These are phyloP conservation scores for Leucogyrophana mollusca DNA, from an alignment of 768 basidiomycete genomes.

Conservation along the genomic window DNA sequence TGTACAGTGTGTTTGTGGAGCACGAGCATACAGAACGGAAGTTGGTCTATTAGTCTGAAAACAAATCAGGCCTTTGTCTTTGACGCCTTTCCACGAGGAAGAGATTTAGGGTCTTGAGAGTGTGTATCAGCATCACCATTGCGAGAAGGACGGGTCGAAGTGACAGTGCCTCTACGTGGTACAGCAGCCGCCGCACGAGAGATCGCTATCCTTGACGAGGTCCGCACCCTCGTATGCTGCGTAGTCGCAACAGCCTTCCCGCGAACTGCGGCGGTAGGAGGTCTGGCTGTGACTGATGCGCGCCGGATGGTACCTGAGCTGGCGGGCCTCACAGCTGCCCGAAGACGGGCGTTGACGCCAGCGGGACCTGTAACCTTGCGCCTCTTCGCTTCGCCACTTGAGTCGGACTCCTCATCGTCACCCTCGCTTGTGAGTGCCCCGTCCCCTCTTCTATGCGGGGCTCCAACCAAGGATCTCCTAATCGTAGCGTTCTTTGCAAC, in stretches of 20 bases:
- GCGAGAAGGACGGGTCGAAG: constrained; percentile 8
- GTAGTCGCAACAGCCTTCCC: constrained; percentile 8
- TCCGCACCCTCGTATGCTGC: constrained; percentile 7
- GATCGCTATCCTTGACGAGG: constrained; percentile 10
- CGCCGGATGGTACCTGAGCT: constrained; percentile 12
- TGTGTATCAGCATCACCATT: constrained; percentile 5
- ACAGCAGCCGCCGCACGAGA: constrained; percentile 8
- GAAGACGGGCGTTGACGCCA: constrained; percentile 24
- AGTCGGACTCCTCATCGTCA: constrained; percentile 15
- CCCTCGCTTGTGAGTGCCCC: constrained; percentile 22
- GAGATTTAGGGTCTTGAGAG: not conserved
- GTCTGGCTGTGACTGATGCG: constrained; percentile 9
- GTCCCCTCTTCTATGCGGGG: constrained; percentile 8
- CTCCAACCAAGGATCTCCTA: constrained; percentile 12
- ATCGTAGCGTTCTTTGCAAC: constrained; percentile 23
- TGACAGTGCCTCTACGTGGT: constrained; percentile 11
- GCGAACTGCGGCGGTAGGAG: constrained; percentile 3
- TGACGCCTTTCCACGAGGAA: constrained; percentile 5
- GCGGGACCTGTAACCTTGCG: constrained; percentile 24
- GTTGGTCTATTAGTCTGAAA: constrained; percentile 23
- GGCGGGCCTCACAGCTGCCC: constrained; percentile 17
- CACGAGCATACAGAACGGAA: no score
- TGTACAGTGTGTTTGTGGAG: no score
- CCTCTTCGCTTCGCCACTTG: constrained; percentile 17
- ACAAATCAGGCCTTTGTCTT: constrained; percentile 21